Evolutionary conservation across 2,329 filamentous ascomycete species (phyloP).

Genomic region (Fusarium brevicatenulatum): DNA sequence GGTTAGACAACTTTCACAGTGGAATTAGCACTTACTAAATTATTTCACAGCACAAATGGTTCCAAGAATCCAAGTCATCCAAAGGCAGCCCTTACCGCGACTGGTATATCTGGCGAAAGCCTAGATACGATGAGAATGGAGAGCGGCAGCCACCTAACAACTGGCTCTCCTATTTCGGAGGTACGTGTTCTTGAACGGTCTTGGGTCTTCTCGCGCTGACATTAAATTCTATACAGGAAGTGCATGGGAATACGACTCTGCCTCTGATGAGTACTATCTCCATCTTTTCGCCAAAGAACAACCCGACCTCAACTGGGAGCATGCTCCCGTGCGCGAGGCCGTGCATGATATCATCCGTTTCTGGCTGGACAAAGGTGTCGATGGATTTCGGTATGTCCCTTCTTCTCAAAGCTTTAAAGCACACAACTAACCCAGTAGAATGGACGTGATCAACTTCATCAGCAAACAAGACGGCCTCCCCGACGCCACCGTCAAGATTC

Average conservation of each 20-base stretch:
- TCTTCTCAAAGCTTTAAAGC: rapidly evolving
- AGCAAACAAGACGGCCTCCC: constrained; percentile 66
- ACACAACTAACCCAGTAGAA: constrained; percentile 35
- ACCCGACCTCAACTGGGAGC: constrained; percentile 84
- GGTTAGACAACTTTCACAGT: background rate
- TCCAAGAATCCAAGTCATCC: constrained; percentile 68
- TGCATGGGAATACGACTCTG: constrained; percentile 37
- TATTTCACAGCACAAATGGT: constrained; percentile 54
- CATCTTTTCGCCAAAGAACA: constrained; percentile 76
- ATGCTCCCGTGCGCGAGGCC: constrained; percentile 69
- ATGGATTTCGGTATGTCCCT: constrained; percentile 64
- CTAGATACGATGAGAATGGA: constrained; percentile 61
- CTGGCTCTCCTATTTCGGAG: constrained; percentile 68
- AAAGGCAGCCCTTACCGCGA: constrained; percentile 68
- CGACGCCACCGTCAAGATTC: constrained; percentile 58
- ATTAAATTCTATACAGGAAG: constrained; percentile 48
- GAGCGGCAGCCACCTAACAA: constrained; percentile 74
- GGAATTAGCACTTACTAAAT: background rate
- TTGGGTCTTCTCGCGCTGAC: constrained; percentile 59
- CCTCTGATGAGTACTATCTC: constrained; percentile 75
- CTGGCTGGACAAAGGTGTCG: constrained; percentile 76
- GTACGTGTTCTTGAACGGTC: constrained; percentile 7
- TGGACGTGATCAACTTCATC: constrained; percentile 75
- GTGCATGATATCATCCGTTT: constrained; percentile 72
- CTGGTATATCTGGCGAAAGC: constrained; percentile 68